A percentile compares a stretch with the other conserved stretches of the same genome.
These are phyloP conservation scores for Microcyclospora pomicola DNA, from an alignment of 2,329 filamentous ascomycete genomes.

Conservation along the genomic window DNA sequence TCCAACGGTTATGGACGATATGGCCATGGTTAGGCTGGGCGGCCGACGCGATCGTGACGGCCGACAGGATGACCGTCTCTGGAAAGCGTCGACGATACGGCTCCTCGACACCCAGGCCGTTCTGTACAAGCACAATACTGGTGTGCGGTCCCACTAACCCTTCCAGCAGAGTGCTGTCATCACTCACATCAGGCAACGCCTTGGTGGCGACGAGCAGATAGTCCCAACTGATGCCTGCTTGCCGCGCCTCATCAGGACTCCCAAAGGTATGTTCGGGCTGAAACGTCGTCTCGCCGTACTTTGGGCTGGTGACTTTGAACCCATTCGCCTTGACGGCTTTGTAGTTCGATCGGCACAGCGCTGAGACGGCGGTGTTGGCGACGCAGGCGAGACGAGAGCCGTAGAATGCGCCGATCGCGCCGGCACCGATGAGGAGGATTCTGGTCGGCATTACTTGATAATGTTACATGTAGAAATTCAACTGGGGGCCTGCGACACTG, in stretches of 20 bases:
- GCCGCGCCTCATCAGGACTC: constrained; percentile 42
- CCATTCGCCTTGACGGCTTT: constrained; percentile 45
- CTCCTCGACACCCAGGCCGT: constrained; percentile 56
- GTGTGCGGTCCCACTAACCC: constrained; percentile 43
- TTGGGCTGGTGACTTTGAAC: constrained; percentile 49
- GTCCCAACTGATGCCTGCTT: constrained; percentile 38
- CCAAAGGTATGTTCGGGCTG: constrained; percentile 48
- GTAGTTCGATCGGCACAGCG: constrained; percentile 64
- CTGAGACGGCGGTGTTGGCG: constrained; percentile 45
- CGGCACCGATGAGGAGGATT: constrained; percentile 55
- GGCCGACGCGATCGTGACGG: constrained; percentile 55
- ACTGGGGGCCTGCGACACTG: not conserved
- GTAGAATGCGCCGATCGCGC: constrained; percentile 60
- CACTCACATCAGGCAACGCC: constrained; percentile 51
- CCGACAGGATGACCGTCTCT: constrained; percentile 46
- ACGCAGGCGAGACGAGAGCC: constrained; percentile 48
- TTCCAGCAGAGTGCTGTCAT: constrained; percentile 47
- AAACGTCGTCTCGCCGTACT: constrained; percentile 56
- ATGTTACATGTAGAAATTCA: not conserved
- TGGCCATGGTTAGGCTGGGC: constrained; percentile 50
- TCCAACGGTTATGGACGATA: constrained; percentile 61
- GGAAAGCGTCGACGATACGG: constrained; percentile 53
- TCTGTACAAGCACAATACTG: constrained; percentile 54
- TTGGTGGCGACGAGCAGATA: constrained; percentile 59
- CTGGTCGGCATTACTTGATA: constrained; percentile 32